Base-by-base conservation (phyloP, 2,329 filamentous ascomycete genomes). In the Aspergillus eucalypticola region DNA sequence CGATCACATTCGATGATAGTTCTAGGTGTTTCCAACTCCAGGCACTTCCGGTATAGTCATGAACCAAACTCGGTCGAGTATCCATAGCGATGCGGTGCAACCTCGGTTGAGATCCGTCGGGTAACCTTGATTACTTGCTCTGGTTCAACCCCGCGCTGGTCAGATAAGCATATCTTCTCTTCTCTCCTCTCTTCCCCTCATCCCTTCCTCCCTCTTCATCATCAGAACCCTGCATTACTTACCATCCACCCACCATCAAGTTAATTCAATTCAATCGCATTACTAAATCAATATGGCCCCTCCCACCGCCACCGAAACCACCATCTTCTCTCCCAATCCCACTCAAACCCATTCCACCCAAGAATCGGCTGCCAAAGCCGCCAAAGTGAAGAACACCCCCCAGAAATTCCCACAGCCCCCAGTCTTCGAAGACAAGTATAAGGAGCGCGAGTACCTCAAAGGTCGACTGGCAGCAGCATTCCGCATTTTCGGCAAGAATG, bases 401-500 rank as follows among this genome's bases (percentile, higher is more conserved):
- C 17, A n/a, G 8, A 15, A 52, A 10, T 59, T 76, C 58, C 74
- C 75, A 2, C 63, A 60, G 5, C 69, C 73, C 19, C 78, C 76
- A 1, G 72, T 69, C 3, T 80, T 80, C 55, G 70, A 73, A 5
- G 71, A 79, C 64, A 79, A 79, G 55, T 63, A 75, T 17, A 69
- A 82, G 44, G 80, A 85, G 63, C 78, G 83, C 23, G 77, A 82
- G 54, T 83, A 84, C 62, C 75, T 85, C 39, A 86, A 86, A 67
- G 79, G 81, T 25, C 78, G 83, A 23, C 75, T 86, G 5, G 82
- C 82, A 1, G 76, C 83, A 17, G 84, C 82, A 2, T 86, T 86
- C 71, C 81, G 84, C 23, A 82, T 86, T 55, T 86, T 86, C 61
- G 83, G 82, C 27, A 84, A 86, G 67, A 76, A 80, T 53, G 83